Evolutionary conservation across 306 rosid genomes (phyloP), one percentile per base, ranked within the genome.

Genomic region (Begonia masoniana): DNA sequence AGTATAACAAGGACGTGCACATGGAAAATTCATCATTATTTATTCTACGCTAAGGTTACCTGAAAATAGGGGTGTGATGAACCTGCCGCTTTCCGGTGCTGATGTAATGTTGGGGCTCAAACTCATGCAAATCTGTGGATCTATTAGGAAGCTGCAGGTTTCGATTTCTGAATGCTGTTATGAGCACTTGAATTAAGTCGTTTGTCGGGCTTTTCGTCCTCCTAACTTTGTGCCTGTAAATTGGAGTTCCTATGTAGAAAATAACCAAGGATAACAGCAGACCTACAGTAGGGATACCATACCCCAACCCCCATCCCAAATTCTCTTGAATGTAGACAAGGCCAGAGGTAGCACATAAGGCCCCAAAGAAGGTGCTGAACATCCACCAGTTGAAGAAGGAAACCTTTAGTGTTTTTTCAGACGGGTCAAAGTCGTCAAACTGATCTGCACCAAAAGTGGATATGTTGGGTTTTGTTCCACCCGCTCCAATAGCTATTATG

Each of bases 301-400:
- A 85, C 5, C 84, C 95, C 16, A 77, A 69, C 14, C 77, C 92
- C 95, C 95, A 82, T 9, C 95, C 91, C 60, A 72, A 53, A 48
- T 74, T 85, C 65, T 85, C 95, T 68, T 85, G 83, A 51, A 85
- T 71, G 69, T 85, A 85, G 55, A 82, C 87, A 23, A 85, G 71
- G 23, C 82, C 69, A n/a, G 73, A 26, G 2, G 87, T 77, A 43
- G 92, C 95, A 12, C 63, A 11, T 6, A 85, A 54, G 46, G 76
- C 76, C 1, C 92, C 95, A 16, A 75, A 59, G 67, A 75, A 74
- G 41, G 81, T 57, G 71, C 75, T 77, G 68, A 79, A 85, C 65
- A 73, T 62, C 92, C 95, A 85, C 92, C 92, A 85, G 63, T 82
- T 85, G 81, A 85, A 85, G 72, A 73, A 85, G 4, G 95, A 85